phyloP scores from a whole-genome alignment of 768 basidiomycete genomes.

The Leccinum obscurum region DNA sequence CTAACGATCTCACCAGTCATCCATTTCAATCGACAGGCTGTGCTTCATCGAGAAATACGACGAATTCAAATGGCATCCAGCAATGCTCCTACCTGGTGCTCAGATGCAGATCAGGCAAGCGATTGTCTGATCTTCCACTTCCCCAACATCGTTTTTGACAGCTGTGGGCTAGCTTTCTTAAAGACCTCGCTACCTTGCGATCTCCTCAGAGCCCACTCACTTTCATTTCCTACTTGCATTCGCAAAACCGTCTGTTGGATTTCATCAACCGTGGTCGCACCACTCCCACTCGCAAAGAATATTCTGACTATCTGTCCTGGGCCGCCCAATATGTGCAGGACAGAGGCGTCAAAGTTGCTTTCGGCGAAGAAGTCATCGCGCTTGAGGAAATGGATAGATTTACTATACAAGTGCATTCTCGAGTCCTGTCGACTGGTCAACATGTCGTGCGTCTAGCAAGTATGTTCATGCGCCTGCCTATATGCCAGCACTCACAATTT shows the following conservation, averaged over 20 bases:
- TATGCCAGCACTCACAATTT: slow-evolving; percentile 4
- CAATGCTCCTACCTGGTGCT: slow-evolving; percentile 52
- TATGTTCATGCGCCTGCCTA: slow-evolving; percentile 27
- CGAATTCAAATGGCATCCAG: slow-evolving; percentile 55
- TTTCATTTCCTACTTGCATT: slow-evolving; percentile 54
- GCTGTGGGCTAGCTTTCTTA: slow-evolving; percentile 41
- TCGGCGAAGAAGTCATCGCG: slow-evolving; percentile 47
- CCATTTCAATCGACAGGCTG: slow-evolving; percentile 29
- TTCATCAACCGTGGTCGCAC: slow-evolving; percentile 57
- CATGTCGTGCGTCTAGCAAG: slow-evolving; percentile 38
- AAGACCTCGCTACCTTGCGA: slow-evolving; percentile 54
- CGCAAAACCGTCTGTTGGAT: slow-evolving; percentile 45
- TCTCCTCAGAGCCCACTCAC: slow-evolving; percentile 51
- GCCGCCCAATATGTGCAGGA: slow-evolving; percentile 45
- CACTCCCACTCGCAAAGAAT: slow-evolving; percentile 53
- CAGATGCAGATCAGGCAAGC: slow-evolving; percentile 54
- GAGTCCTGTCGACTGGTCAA: slow-evolving; percentile 37
- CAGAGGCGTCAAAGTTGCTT: slow-evolving; percentile 44
- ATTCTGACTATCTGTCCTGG: slow-evolving; percentile 55
- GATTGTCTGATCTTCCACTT: not conserved
- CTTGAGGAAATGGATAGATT: slow-evolving; percentile 35
- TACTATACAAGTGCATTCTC: slow-evolving; percentile 41
- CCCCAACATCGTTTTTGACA: slow-evolving; percentile 3
- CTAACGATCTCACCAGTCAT: slow-evolving; percentile 10
- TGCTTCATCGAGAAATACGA: slow-evolving; percentile 52